Evolutionary conservation across 2,329 filamentous ascomycete genomes (phyloP), one percentile per base, ranked within the genome.

Genomic region (Didymella keratinophila): DNA sequence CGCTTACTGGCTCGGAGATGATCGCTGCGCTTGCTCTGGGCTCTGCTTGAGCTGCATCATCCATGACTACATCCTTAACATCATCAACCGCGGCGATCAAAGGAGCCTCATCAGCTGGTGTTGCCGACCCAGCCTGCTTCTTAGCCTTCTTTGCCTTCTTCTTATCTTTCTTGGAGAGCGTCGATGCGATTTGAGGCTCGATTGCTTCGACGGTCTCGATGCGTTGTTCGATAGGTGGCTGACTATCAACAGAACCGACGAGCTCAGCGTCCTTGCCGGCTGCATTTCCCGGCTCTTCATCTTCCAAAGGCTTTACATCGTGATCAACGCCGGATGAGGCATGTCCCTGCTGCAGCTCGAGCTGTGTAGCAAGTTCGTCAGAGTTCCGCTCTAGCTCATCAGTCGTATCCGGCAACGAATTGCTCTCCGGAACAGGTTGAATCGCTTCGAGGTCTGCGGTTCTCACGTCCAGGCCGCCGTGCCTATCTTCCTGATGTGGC

Each of bases 131-230:
- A 32, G 63, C 62, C 42, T 61, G 56, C 56, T 66, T 70, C 47
- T 58, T 57, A 52, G 63, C 71, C 46, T 62, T 62, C 53, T 71
- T 70, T 41, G 56, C 64, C 11, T 60, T 56, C 46, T 68, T 67
- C 41, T 67, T 66, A 8, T 56, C 54, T 9, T 62, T 60, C 34
- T 61, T 62, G 1, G 55, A 54, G 2, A 46, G 21, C 25, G 28
- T 34, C 20, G 45, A 27, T n/a, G 25, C n/a, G 12, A 16, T 9
- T 10, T 39, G 52, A 51, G 52, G 28, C 37, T 49, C 39, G 10
- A 25, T 8, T 34, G 39, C 37, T 23, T 43, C 45, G 12, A 18
- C 37, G 7, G 45, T 11, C n/a, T 52, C 28, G 27, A 10, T 16
- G 23, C 10, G 25, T 25, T 37, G 18, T 21, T 47, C 48, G 21